phyloP scores from a whole-genome alignment of 1,284 basidiomycete genomes.

The Malassezia psittaci region DNA sequence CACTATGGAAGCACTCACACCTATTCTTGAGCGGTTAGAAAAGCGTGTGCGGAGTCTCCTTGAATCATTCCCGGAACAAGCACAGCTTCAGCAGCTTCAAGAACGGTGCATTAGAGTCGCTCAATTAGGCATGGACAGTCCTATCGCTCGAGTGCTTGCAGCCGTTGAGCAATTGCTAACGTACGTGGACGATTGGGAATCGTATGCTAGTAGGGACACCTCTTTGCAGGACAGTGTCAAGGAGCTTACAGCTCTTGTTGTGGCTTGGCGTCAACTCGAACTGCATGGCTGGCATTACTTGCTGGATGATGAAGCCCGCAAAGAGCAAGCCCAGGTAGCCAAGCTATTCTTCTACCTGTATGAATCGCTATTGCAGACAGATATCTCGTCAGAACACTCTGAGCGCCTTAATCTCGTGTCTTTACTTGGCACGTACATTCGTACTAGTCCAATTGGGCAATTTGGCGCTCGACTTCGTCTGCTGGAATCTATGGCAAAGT shows the following conservation, averaged over 20 bases:
- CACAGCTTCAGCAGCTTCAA: constrained; percentile 77
- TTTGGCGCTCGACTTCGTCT: constrained; percentile 63
- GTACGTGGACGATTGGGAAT: constrained; percentile 93
- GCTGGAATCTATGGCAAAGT: constrained; percentile 52
- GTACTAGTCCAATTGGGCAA: constrained; percentile 70
- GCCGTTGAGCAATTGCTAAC: constrained; percentile 74
- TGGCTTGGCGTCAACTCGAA: constrained; percentile 83
- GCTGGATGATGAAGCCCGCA: constrained; percentile 53
- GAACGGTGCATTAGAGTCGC: constrained; percentile 66
- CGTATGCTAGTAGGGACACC: constrained; percentile 78
- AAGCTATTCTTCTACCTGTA: constrained; percentile 91
- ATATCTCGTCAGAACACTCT: constrained; percentile 37
- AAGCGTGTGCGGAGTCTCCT: constrained; percentile 52
- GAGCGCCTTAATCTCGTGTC: constrained; percentile 62
- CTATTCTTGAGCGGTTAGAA: constrained; percentile 27
- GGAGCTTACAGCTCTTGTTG: constrained; percentile 63
- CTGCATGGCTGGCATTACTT: constrained; percentile 75
- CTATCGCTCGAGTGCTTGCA: constrained; percentile 73
- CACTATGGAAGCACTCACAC: constrained; percentile 26
- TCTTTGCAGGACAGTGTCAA: constrained; percentile 63
- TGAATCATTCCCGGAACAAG: constrained; percentile 88
- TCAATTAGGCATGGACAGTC: constrained; percentile 58
- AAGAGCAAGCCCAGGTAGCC: constrained; percentile 51
- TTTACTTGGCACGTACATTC: constrained; percentile 72
- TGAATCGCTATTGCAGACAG: constrained; percentile 58